Base-by-base conservation (phyloP, 169 alveolate genomes). In the Cryptosporidium muris region DNA sequence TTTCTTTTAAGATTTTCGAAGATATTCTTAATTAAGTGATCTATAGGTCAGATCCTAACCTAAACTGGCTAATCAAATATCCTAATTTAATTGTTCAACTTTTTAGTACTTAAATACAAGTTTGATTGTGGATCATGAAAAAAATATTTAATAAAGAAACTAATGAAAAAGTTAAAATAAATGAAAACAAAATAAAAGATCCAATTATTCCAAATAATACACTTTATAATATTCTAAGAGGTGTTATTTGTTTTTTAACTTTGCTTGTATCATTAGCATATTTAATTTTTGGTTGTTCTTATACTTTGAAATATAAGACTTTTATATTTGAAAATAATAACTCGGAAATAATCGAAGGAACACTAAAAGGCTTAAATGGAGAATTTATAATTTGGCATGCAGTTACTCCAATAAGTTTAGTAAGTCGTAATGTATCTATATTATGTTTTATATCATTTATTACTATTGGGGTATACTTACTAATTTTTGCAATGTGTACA, bases 361-460 rank as follows among this genome's bases (percentile, higher is more conserved):
- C 85, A 3, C 54, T 74, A 0, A 74, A 74, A 14, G 85, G 85
- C 25, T 34, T 68, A 16, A 74, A 74, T 74, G 85, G 85, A 1
- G 85, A 74, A 43, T 74, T 45, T 58, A 74, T 74, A 45, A 62
- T 45, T 43, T 74, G 85, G 85, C 54, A 58, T 42, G 85, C 85
- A 25, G 60, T 68, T 4, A 74, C 54, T 34, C 85, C 85, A 43
- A 74, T 68, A 43, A 68, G 85, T 38, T 49, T 74, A 34, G 85
- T 74, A 45, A 74, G 74, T 25, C 42, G 85, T 58, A 74, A 66
- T 2, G 85, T 74, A 54, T 48, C 85, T 6, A 58, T 74, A 8
- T 58, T 74, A n/a, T 74, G 85, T 45, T 66, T 74, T 37, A 68
- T 74, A 43, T 58, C 60, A 68, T 74, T 58, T 47, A 11, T 74